Evolutionary conservation across 2,329 filamentous ascomycete species (phyloP).

Genomic region (Trichoderma aggressivum): DNA sequence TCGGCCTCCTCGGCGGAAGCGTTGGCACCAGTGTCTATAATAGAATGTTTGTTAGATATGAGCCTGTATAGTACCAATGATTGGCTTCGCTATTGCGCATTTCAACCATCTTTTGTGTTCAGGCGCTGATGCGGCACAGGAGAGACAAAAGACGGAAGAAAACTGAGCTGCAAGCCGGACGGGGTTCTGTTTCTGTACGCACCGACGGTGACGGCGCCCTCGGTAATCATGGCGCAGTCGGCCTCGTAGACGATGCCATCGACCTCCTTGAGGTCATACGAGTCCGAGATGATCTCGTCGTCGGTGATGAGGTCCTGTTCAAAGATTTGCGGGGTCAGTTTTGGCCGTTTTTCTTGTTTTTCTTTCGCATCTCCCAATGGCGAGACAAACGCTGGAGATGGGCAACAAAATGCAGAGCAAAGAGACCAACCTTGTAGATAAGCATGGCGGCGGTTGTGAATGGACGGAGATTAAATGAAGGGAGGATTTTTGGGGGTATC

Average conservation of each 20-base stretch:
- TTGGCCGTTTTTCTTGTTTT: background rate
- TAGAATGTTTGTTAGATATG: background rate
- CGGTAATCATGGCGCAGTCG: slow-evolving; percentile 85
- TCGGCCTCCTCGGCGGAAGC: slow-evolving; percentile 89
- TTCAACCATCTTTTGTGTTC: background rate
- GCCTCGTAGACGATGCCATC: slow-evolving; percentile 83
- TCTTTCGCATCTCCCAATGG: slow-evolving; percentile 12
- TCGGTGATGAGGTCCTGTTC: slow-evolving; percentile 78
- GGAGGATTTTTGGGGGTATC: background rate
- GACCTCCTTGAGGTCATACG: slow-evolving; percentile 76
- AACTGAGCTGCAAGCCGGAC: background rate
- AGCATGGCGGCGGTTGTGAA: slow-evolving; percentile 60
- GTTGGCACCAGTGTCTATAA: slow-evolving; percentile 83
- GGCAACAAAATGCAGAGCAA: slow-evolving; percentile 6
- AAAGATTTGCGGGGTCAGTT: slow-evolving; percentile 29
- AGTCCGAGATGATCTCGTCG: slow-evolving; percentile 97
- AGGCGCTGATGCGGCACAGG: background rate
- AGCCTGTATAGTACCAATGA: background rate
- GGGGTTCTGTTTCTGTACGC: slow-evolving; percentile 35
- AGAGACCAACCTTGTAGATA: slow-evolving; percentile 62
- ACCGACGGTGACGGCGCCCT: slow-evolving; percentile 73
- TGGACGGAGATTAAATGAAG: slow-evolving; percentile 10
- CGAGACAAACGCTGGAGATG: background rate
- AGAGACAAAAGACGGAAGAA: background rate
- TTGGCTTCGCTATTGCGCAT: background rate